Percentiles rank a stretch among this genome's conserved stretches.
phyloP scores from a whole-genome alignment of 2,329 filamentous ascomycete genomes.

The Thielaviopsis populi region DNA sequence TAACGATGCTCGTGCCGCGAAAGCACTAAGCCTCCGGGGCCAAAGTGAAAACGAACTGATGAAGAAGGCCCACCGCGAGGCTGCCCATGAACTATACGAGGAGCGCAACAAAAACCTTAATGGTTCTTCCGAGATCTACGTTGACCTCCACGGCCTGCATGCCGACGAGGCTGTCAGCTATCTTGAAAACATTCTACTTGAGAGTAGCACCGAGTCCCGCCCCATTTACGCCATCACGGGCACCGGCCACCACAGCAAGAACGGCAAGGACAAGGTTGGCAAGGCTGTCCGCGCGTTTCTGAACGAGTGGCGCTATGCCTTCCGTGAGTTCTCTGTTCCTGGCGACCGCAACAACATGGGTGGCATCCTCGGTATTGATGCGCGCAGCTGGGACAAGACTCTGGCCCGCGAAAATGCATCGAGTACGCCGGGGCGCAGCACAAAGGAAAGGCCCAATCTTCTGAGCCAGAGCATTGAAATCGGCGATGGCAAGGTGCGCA shows the following conservation, averaged over 20 bases:
- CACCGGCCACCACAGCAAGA: slow-evolving; percentile 94
- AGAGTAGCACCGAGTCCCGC: slow-evolving; percentile 56
- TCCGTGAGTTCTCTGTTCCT: slow-evolving; percentile 88
- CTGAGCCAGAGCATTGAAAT: slow-evolving; percentile 52
- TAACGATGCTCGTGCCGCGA: slow-evolving; percentile 89
- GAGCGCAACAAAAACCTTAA: slow-evolving; percentile 64
- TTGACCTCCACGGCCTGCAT: slow-evolving; percentile 96
- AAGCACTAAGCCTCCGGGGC: slow-evolving; percentile 81
- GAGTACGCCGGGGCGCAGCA: slow-evolving; percentile 16
- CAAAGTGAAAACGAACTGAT: slow-evolving; percentile 96
- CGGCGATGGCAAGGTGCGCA: slow-evolving; percentile 49
- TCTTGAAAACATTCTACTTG: slow-evolving; percentile 70
- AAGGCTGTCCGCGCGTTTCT: slow-evolving; percentile 83
- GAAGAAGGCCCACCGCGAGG: slow-evolving; percentile 91
- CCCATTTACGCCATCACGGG: slow-evolving; percentile 93
- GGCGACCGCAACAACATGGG: slow-evolving; percentile 77
- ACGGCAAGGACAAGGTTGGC: slow-evolving; percentile 96
- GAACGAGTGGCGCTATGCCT: slow-evolving; percentile 91
- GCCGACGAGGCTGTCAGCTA: slow-evolving; percentile 95
- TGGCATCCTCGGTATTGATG: slow-evolving; percentile 57
- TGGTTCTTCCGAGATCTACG: slow-evolving; percentile 61
- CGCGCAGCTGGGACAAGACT: slow-evolving; percentile 50
- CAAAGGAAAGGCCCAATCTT: slow-evolving; percentile 37
- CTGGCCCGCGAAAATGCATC: slow-evolving; percentile 33
- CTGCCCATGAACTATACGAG: slow-evolving; percentile 81